A percentile compares a stretch with the other conserved stretches of the same genome.
phyloP scores from a whole-genome alignment of 2,329 filamentous ascomycete species.

The Pseudogymnoascus sp. region DNA sequence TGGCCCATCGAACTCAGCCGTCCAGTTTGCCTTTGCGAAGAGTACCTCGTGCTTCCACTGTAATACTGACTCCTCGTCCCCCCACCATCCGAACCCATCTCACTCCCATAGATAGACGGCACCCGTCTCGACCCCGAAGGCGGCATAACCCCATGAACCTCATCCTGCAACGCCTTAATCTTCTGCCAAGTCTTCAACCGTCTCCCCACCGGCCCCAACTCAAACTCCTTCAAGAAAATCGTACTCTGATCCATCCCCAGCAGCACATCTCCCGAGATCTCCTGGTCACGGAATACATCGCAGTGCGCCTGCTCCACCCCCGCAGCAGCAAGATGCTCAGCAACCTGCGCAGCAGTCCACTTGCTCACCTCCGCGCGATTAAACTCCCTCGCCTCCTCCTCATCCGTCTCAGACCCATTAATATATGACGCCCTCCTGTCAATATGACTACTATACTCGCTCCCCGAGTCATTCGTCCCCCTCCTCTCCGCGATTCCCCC shows the following conservation, averaged over 20 bases:
- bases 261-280: conserved; percentile 88
- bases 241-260: conserved; percentile 93
- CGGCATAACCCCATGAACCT: conserved; percentile 51
- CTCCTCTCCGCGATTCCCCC: conserved; percentile 39
- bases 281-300: conserved; percentile 88
- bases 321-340: conserved; percentile 75
- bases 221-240: conserved; percentile 89
- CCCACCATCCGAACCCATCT: conserved; percentile 49
- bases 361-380: conserved; percentile 59
- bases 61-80: conserved; percentile 36
- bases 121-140: conserved; percentile 37
- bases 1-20: neutral
- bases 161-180: conserved; percentile 83
- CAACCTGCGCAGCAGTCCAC: conserved; percentile 77
- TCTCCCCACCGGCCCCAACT: conserved; percentile 81
- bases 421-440: conserved; percentile 81
- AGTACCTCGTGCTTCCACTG: conserved; percentile 11
- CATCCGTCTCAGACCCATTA: conserved; percentile 87
- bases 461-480: conserved; percentile 65
- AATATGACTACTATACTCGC: conserved; percentile 77
- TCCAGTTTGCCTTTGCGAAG: neutral
- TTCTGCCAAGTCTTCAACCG: conserved; percentile 94
- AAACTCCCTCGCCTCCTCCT: conserved; percentile 57
- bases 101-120: conserved; percentile 49
- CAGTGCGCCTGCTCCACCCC: conserved; percentile 87